phyloP scores from a whole-genome alignment of 495 filamentous ascomycete genomes.

The Aspergillus kassunensis region DNA sequence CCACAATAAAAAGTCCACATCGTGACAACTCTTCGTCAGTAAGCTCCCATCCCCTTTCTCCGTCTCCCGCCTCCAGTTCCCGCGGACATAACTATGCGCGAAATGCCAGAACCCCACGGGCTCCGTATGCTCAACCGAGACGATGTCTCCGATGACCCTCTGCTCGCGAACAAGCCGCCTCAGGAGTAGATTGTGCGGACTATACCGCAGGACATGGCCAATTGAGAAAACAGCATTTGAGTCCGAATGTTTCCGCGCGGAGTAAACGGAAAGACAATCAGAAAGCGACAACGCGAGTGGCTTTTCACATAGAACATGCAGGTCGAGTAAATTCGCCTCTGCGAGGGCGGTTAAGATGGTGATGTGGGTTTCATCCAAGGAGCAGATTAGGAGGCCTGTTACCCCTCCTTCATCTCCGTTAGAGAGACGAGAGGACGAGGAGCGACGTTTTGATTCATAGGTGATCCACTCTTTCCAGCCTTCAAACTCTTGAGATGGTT shows the following conservation, averaged over 20 bases:
- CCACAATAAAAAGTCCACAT: conserved; percentile 90
- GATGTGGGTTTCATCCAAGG: conserved; percentile 66
- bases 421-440: neutral
- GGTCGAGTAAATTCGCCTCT: conserved; percentile 14
- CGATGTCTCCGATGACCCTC: conserved; percentile 69
- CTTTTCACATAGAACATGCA: conserved; percentile 95
- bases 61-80: conserved; percentile 85
- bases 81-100: conserved; percentile 84
- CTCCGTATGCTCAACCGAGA: conserved; percentile 86
- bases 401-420: conserved; percentile 30
- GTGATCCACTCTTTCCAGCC: conserved; percentile 66
- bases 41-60: conserved; percentile 52
- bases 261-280: conserved; percentile 72
- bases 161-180: conserved; percentile 72
- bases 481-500: conserved; percentile 57
- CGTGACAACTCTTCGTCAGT: conserved; percentile 91
- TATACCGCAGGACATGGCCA: conserved; percentile 76
- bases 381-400: conserved; percentile 84
- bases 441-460: neutral
- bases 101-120: conserved; percentile 98
- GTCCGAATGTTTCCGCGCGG: conserved; percentile 37
- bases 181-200: conserved; percentile 83
- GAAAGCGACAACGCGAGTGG: conserved; percentile 74
- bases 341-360: conserved; percentile 36
- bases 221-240: conserved; percentile 62